Conservation (phyloP, 1,284 basidiomycete species). For the Naganishia sp. region DNA sequence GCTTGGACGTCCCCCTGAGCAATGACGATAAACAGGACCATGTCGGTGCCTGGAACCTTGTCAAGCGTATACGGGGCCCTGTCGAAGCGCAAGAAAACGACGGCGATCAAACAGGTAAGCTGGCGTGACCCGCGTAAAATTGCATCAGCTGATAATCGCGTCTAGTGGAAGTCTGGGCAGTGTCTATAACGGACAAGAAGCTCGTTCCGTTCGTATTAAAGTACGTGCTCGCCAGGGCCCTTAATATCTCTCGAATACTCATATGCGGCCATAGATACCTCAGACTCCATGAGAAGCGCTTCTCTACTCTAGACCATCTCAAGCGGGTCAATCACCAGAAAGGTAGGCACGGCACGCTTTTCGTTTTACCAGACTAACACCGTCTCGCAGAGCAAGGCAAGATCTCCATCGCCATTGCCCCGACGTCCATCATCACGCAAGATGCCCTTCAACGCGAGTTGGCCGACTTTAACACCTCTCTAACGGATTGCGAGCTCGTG, state of each 20-base stretch:
- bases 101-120: constrained; percentile 27
- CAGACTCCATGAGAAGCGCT: constrained; percentile 2
- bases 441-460: constrained; percentile 43
- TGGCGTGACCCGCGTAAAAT: neutral
- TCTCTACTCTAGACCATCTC: neutral
- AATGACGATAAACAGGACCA: constrained; percentile 61
- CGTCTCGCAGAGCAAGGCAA: constrained; percentile 1
- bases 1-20: neutral
- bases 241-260: constrained; percentile 46
- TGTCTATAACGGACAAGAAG: constrained; percentile 65
- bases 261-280: constrained; percentile 32
- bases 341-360: neutral
- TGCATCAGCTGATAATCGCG: constrained; percentile 18
- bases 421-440: constrained; percentile 35
- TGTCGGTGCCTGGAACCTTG: constrained; percentile 61
- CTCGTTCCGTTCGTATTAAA: constrained; percentile 66
- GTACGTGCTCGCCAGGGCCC: constrained; percentile 54
- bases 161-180: constrained; percentile 73
- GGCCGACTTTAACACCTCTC: constrained; percentile 52
- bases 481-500: constrained; percentile 55
- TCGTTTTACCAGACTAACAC: neutral
- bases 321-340: constrained; percentile 5
- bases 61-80: constrained; percentile 56
- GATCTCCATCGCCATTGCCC: constrained; percentile 43
- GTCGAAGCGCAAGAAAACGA: constrained; percentile 70